Evolutionary conservation across 768 basidiomycete genomes (phyloP).

Genomic region (Psilocybe azurescens): DNA sequence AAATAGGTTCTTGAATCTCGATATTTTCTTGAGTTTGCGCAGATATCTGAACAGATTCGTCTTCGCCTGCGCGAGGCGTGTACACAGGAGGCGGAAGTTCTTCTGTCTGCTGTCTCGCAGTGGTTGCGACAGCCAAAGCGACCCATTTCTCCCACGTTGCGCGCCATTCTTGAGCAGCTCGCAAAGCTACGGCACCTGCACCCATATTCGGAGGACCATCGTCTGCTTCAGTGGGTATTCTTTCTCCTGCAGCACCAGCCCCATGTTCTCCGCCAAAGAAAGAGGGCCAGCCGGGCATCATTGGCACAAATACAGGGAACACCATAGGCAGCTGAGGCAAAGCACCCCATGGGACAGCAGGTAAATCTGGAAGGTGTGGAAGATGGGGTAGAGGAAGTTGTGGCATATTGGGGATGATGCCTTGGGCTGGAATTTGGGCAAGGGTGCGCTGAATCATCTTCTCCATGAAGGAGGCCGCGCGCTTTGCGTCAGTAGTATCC

Average conservation of each 20-base stretch:
- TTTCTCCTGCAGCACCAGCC: constrained; percentile 29
- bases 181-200: constrained; percentile 47
- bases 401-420: constrained; percentile 49
- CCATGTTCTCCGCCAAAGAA: constrained; percentile 59
- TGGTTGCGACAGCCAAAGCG: constrained; percentile 54
- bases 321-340: constrained; percentile 75
- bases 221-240: constrained; percentile 35
- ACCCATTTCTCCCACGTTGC: constrained; percentile 82
- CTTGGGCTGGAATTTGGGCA: constrained; percentile 62
- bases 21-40: constrained; percentile 15
- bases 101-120: constrained; percentile 47
- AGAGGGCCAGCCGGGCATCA: constrained; percentile 65
- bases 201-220: constrained; percentile 43
- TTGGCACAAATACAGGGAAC: constrained; percentile 80
- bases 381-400: constrained; percentile 55
- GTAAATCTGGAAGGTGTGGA: constrained; percentile 67
- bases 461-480: constrained; percentile 62
- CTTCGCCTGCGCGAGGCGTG: constrained; percentile 58
- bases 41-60: constrained; percentile 18
- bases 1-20: constrained; percentile 19
- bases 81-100: constrained; percentile 76
- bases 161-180: constrained; percentile 66
- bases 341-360: constrained; percentile 64
- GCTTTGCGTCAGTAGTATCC: constrained; percentile 46
- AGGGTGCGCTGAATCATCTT: constrained; percentile 80